Evolutionary conservation across 2,329 filamentous ascomycete species (phyloP).

Genomic region (Macrophomina pseudophaseolina): DNA sequence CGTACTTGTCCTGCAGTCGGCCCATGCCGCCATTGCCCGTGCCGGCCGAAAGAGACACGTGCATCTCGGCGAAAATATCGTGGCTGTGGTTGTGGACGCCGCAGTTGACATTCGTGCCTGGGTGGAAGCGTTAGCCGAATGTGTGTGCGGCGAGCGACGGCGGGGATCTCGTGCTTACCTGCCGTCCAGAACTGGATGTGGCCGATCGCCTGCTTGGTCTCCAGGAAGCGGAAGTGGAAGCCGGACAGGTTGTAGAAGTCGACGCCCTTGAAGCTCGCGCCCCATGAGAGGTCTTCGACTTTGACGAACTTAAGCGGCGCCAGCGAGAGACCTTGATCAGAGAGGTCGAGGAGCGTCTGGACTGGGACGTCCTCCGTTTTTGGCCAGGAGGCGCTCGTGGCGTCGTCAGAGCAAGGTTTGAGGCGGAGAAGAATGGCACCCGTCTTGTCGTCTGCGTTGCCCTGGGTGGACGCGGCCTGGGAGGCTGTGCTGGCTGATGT

Average conservation of each 20-base stretch:
- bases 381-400: background rate
- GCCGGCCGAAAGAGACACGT: conserved; percentile 28
- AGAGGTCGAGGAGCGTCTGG: background rate
- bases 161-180: background rate
- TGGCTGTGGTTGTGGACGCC: conserved; percentile 30
- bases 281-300: conserved; percentile 14
- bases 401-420: background rate
- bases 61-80: conserved; percentile 29
- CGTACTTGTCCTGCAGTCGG: conserved; percentile 22
- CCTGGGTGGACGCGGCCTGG: background rate
- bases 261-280: conserved; percentile 6
- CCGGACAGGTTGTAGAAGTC: conserved; percentile 23
- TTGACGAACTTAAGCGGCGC: conserved; percentile 11
- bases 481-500: background rate
- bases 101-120: conserved; percentile 27
- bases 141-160: background rate
- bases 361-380: background rate
- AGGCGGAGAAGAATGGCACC: conserved; percentile 1
- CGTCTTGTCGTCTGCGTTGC: background rate
- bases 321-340: background rate
- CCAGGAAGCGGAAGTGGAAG: conserved; percentile 24
- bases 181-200: conserved; percentile 32
- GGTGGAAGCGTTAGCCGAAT: background rate
- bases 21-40: conserved; percentile 30
- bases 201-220: background rate